phyloP scores from a whole-genome alignment of 1,139 yeast genomes.

The Sugiyamaella xylanicola region DNA sequence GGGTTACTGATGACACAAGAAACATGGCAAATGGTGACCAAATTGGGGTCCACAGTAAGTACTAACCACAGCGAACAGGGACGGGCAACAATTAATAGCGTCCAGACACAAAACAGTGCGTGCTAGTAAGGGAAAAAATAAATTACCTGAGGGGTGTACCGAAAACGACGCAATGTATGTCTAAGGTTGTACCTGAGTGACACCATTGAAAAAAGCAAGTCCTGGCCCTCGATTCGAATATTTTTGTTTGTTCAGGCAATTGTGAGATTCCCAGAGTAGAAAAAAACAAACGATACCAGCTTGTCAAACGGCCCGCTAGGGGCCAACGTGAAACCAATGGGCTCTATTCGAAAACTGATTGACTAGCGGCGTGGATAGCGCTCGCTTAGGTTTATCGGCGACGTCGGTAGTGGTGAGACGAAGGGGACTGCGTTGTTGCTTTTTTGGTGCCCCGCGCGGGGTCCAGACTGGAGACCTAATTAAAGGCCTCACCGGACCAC shows the following conservation, averaged over 20 bases:
- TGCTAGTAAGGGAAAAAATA: not conserved
- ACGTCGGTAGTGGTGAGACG: not conserved
- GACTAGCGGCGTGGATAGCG: no score
- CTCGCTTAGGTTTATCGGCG: not conserved
- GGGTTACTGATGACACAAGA: not conserved
- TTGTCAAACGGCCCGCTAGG: not conserved
- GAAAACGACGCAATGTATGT: constrained; percentile 1
- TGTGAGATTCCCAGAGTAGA: not conserved
- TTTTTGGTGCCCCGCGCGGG: not conserved
- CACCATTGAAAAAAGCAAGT: not conserved
- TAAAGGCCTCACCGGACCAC: not conserved
- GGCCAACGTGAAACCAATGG: no score
- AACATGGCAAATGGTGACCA: not conserved
- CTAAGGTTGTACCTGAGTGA: not conserved
- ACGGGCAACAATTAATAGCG: not conserved
- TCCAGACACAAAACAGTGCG: not conserved
- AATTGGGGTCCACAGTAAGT: not conserved
- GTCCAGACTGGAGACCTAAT: not conserved
- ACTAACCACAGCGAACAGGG: not conserved
- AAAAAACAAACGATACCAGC: not conserved
- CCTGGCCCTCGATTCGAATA: not conserved
- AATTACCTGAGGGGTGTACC: not conserved
- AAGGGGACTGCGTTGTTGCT: not conserved
- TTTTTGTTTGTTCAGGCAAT: not conserved
- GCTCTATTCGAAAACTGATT: no score